These are phyloP conservation scores for Ostreobium quekettii DNA, from an alignment of 139 green algal genomes.

Conservation along the genomic window DNA sequence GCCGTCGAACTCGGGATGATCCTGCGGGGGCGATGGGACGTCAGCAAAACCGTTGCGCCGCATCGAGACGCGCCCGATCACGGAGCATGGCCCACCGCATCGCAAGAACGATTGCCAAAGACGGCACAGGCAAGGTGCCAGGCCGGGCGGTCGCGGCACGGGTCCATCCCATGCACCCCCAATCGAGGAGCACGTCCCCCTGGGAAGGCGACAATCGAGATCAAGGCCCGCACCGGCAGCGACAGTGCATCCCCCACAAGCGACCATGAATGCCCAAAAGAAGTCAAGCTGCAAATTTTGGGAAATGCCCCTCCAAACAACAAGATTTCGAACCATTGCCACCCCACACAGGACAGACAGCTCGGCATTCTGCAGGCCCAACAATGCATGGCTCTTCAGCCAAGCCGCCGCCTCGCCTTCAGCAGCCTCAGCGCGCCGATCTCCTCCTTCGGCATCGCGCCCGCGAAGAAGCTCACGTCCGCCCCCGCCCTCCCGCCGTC, in stretches of 20 bases:
- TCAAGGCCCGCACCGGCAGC: no score
- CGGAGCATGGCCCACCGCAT: not conserved
- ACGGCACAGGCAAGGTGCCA: no score
- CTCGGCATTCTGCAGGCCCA: not conserved
- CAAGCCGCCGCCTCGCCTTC: constrained; percentile 28
- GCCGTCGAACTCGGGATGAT: constrained; percentile 68
- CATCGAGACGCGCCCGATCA: not conserved
- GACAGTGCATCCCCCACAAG: no score
- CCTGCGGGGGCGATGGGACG: constrained; percentile 30
- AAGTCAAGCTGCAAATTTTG: not conserved
- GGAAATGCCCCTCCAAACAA: no score
- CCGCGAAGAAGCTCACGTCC: constrained; percentile 5
- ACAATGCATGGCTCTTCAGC: not conserved
- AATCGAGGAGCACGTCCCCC: no score
- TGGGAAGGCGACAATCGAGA: no score
- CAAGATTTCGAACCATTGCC: not conserved
- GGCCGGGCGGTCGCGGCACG: no score
- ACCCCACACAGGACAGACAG: not conserved
- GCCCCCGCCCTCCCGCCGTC: no score
- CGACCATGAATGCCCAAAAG: not conserved
- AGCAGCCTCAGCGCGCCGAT: constrained; percentile 62
- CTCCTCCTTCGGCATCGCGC: constrained; percentile 70
- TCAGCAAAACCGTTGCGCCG: not conserved
- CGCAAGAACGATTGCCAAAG: no score
- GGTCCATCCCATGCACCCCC: no score